Evolutionary conservation across 345 rosid species (phyloP).

Genomic region (Cardiospermum halicacabum): DNA sequence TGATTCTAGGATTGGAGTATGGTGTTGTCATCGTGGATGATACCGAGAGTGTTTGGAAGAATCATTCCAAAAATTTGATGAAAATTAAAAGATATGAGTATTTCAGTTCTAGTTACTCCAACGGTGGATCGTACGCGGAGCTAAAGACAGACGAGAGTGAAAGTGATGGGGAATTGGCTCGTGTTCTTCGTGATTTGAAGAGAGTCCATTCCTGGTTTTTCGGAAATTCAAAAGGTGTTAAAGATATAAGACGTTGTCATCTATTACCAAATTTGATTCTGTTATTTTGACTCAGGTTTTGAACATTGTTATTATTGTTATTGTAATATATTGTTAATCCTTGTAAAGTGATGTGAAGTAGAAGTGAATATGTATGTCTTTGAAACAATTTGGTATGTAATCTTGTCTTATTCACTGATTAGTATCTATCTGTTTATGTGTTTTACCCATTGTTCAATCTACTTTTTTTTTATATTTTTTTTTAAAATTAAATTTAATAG

Average conservation of each 20-base stretch:
- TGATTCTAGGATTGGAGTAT: conserved; percentile 7
- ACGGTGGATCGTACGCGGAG: neutral
- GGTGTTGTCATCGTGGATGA: conserved; percentile 16
- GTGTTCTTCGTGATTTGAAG: neutral
- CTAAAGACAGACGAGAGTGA: neutral
- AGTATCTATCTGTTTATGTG: too few relatives aligned
- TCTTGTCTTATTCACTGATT: too few relatives aligned
- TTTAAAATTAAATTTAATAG: too few relatives aligned
- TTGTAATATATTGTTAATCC: too few relatives aligned
- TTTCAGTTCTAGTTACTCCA: neutral
- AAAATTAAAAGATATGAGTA: neutral
- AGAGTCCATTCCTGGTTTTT: conserved; percentile 7
- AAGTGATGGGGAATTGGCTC: neutral
- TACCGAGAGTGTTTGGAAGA: conserved; percentile 7
- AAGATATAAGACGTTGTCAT: conserved; percentile 2
- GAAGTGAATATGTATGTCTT: too few relatives aligned
- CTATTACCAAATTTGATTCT: too few relatives aligned
- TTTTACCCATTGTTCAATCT: too few relatives aligned
- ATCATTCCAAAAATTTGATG: conserved; percentile 10
- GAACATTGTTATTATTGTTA: too few relatives aligned
- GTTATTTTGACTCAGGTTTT: too few relatives aligned
- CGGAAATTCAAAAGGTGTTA: neutral
- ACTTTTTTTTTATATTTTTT: too few relatives aligned
- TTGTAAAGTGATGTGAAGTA: too few relatives aligned
- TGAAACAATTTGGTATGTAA: too few relatives aligned